A percentile compares a stretch with the other conserved stretches of the same genome.
Evolutionary conservation across 2,329 filamentous ascomycete species (phyloP).

Genomic region (Fusarium odoratissimum): DNA sequence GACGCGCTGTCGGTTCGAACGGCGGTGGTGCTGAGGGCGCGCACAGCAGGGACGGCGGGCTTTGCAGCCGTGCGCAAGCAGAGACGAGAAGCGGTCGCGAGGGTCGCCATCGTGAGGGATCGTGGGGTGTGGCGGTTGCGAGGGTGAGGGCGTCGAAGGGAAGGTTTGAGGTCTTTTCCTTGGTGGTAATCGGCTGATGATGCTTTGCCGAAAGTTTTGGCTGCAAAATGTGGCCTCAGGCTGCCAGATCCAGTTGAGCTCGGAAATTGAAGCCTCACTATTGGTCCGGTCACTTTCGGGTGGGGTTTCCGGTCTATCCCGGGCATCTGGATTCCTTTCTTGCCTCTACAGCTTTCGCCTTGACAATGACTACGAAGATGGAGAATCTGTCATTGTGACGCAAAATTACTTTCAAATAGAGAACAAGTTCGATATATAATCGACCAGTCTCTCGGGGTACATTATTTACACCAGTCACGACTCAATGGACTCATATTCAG

Average conservation of each 20-base stretch:
- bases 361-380: conserved; percentile 1
- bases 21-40: conserved; percentile 68
- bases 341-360: conserved; percentile 24
- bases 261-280: conserved; percentile 60
- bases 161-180: conserved; percentile 63
- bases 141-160: conserved; percentile 43
- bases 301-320: conserved; percentile 49
- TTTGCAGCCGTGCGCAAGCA: conserved; percentile 70
- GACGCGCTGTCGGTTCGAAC: conserved; percentile 61
- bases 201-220: conserved; percentile 58
- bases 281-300: conserved; percentile 53
- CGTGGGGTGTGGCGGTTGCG: conserved; percentile 46
- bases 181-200: conserved; percentile 51
- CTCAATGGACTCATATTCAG: conserved; percentile 26
- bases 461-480: background rate
- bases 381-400: background rate
- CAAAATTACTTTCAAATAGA: background rate
- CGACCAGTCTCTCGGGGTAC: background rate
- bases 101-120: conserved; percentile 69
- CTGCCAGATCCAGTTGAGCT: conserved; percentile 51
- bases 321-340: conserved; percentile 37
- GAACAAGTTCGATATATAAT: background rate
- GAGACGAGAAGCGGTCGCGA: conserved; percentile 75
- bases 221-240: conserved; percentile 57
- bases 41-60: conserved; percentile 56